These are phyloP conservation scores for Plectosphaerella sp. DNA, from an alignment of 2,329 filamentous ascomycete species.

Conservation along the genomic window DNA sequence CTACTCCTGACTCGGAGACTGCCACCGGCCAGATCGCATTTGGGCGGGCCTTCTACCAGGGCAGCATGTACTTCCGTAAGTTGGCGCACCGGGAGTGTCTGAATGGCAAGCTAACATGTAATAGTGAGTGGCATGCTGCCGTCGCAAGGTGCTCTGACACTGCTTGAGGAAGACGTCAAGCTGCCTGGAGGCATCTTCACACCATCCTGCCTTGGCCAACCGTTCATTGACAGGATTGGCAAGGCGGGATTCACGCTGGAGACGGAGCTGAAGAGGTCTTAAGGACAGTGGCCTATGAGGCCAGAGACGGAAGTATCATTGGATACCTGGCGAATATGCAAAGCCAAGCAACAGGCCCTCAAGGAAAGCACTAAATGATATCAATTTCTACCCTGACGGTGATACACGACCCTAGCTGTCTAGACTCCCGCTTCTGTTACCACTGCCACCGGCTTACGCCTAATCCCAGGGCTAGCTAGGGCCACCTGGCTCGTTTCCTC, in stretches of 20 bases:
- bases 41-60: conserved; percentile 50
- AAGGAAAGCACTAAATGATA: too few relatives aligned
- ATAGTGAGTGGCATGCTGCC: conserved; percentile 62
- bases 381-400: too few relatives aligned
- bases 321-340: too few relatives aligned
- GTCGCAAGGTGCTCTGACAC: conserved; percentile 58
- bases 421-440: not conserved
- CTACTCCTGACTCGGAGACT: conserved; percentile 50
- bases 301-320: too few relatives aligned
- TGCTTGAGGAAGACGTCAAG: conserved; percentile 58
- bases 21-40: conserved; percentile 44
- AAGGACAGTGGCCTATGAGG: not conserved
- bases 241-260: conserved; percentile 61
- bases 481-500: not conserved
- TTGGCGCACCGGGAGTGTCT: conserved; percentile 1
- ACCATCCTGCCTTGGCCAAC: conserved; percentile 65
- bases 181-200: conserved; percentile 67
- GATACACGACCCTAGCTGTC: too few relatives aligned
- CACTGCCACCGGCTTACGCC: not conserved
- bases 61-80: conserved; percentile 63
- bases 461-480: not conserved
- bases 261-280: conserved; percentile 30
- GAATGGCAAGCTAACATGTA: not conserved
- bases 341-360: too few relatives aligned
- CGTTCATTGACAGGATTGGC: conserved; percentile 59